phyloP scores from a whole-genome alignment of 2,329 filamentous ascomycete species.

The Aspergillus sp. region DNA sequence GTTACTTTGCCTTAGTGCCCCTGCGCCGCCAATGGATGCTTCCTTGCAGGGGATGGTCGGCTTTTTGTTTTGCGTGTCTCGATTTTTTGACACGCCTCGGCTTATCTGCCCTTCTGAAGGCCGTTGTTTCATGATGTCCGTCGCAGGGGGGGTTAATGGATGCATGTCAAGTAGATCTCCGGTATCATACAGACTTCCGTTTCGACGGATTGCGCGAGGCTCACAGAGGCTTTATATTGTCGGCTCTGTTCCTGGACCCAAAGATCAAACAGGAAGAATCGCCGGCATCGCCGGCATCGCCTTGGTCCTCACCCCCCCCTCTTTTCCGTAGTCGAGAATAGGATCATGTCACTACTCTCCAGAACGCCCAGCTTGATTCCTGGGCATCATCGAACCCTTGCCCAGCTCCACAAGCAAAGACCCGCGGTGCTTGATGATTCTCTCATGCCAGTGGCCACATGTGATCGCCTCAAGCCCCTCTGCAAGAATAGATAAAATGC shows the following conservation, averaged over 20 bases:
- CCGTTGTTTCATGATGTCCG: not conserved
- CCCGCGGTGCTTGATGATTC: conserved; percentile 9
- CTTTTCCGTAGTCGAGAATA: not conserved
- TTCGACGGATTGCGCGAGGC: not conserved
- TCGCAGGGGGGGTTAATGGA: not conserved
- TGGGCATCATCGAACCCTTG: conserved; percentile 2
- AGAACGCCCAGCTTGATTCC: not conserved
- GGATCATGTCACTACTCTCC: not conserved
- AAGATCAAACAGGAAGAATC: not conserved
- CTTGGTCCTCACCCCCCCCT: not conserved
- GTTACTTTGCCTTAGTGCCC: conserved; percentile 1
- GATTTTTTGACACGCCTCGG: conserved; percentile 4
- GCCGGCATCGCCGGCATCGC: not conserved
- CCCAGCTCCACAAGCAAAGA: conserved; percentile 1
- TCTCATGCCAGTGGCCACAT: conserved; percentile 4
- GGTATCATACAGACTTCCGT: not conserved
- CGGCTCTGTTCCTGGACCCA: not conserved
- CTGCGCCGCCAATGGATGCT: not conserved
- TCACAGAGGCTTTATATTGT: conserved; percentile 11
- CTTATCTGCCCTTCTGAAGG: not conserved
- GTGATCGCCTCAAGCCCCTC: conserved; percentile 6
- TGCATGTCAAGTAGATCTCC: conserved; percentile 1
- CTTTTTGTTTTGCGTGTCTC: not conserved
- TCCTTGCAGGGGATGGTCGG: not conserved
- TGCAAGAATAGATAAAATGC: conserved; percentile 11